Evolutionary conservation across 2,329 filamentous ascomycete species (phyloP).

Genomic region (Fusarium stilboides): DNA sequence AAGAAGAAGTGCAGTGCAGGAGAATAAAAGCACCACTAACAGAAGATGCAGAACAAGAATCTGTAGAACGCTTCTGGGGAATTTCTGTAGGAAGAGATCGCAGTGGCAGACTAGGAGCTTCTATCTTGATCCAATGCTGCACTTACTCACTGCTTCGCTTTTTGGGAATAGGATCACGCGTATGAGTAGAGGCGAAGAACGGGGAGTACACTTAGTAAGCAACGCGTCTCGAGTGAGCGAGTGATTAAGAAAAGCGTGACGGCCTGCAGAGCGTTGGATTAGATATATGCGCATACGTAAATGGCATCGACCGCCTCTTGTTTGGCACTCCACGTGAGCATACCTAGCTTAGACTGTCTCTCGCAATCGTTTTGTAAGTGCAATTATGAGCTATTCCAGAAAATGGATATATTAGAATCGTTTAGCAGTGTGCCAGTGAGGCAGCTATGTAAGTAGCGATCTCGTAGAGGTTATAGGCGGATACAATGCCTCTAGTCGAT

Average conservation of each 20-base stretch:
- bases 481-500: not conserved
- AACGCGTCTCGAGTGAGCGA: conserved; percentile 1
- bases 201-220: not conserved
- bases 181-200: not conserved
- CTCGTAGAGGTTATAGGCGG: conserved; percentile 6
- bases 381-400: no score
- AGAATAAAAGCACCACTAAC: not conserved
- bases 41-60: not conserved
- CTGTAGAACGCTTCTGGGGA: not conserved
- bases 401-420: not conserved
- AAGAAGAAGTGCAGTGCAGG: conserved; percentile 10
- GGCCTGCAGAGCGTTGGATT: conserved; percentile 7
- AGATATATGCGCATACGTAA: not conserved
- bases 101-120: conserved; percentile 7
- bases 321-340: conserved; percentile 34
- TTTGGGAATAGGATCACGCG: conserved; percentile 14
- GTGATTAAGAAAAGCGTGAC: conserved; percentile 19
- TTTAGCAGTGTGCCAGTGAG: conserved; percentile 6
- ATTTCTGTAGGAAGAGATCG: conserved; percentile 4
- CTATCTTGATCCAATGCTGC: not conserved
- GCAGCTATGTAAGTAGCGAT: not conserved
- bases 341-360: not conserved
- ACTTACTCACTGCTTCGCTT: conserved; percentile 9
- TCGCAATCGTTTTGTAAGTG: not conserved
- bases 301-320: conserved; percentile 11